These are phyloP conservation scores for Pyrenochaeta sp. DNA, from an alignment of 2,329 filamentous ascomycete genomes.

Conservation along the genomic window DNA sequence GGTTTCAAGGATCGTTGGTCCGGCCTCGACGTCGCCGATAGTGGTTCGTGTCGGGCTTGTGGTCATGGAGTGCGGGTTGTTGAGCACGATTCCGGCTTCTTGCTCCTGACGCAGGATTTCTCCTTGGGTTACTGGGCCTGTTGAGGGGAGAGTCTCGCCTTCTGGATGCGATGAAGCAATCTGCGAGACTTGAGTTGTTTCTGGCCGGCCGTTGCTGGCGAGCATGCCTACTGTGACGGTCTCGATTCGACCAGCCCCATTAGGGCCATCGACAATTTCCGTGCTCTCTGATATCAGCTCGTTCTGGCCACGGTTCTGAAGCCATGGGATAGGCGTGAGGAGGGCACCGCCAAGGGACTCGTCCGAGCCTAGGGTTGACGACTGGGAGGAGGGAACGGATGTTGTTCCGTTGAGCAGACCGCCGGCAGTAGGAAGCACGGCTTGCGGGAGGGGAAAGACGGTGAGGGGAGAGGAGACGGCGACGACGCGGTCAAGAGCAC, in stretches of 20 bases:
- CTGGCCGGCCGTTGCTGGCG: conserved; percentile 18
- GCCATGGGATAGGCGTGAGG: conserved; percentile 93
- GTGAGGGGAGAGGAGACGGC: conserved; percentile 85
- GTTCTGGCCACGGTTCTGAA: conserved; percentile 60
- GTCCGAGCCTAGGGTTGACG: conserved; percentile 72
- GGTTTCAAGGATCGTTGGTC: conserved; percentile 42
- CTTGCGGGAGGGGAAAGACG: conserved; percentile 81
- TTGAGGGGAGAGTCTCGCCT: conserved; percentile 45
- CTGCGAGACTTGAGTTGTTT: conserved; percentile 24
- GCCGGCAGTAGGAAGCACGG: conserved; percentile 59
- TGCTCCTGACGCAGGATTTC: conserved; percentile 88
- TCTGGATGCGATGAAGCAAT: conserved; percentile 44
- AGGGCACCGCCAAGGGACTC: conserved; percentile 89
- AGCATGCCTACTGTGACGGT: conserved; percentile 77
- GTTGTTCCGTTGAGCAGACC: conserved; percentile 67
- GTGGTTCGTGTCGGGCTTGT: conserved; percentile 34
- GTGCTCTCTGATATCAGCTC: conserved; percentile 76
- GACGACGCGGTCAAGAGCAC: conserved; percentile 88
- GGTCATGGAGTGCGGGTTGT: conserved; percentile 43
- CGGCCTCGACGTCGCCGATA: conserved; percentile 34
- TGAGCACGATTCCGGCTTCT: conserved; percentile 78
- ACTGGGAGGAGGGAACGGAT: conserved; percentile 47
- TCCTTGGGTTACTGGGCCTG: conserved; percentile 69
- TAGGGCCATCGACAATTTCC: conserved; percentile 81
- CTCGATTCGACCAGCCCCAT: conserved; percentile 79